Conservation (phyloP, 306 rosid genomes). For the Vachellia pachyceras region DNA sequence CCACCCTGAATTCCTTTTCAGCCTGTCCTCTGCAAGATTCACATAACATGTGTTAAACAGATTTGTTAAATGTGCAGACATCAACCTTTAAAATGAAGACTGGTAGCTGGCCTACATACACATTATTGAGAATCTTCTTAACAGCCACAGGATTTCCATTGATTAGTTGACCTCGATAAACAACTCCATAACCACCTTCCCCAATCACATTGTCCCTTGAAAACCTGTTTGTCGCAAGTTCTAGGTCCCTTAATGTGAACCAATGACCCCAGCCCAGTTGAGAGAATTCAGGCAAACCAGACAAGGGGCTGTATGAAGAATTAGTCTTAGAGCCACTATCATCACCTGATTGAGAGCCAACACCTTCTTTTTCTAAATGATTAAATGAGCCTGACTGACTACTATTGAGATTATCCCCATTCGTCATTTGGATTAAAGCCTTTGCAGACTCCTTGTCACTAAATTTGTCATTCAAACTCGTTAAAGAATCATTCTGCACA, state of each 20-base stretch:
- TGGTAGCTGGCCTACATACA: no score
- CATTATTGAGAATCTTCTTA: slow-evolving; percentile 87
- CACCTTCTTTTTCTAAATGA: slow-evolving; percentile 61
- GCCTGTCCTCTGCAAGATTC: slow-evolving; percentile 83
- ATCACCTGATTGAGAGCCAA: slow-evolving; percentile 73
- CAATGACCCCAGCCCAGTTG: slow-evolving; percentile 99
- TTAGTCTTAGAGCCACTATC: slow-evolving; percentile 53
- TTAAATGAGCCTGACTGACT: slow-evolving; percentile 78
- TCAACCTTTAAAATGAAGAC: slow-evolving; percentile 18
- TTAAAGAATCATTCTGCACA: slow-evolving; percentile 46
- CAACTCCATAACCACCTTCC: slow-evolving; percentile 97
- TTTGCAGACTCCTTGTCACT: slow-evolving; percentile 72
- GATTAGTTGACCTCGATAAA: slow-evolving; percentile 73
- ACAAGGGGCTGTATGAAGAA: slow-evolving; percentile 61
- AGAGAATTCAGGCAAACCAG: slow-evolving; percentile 89
- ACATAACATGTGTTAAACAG: slow-evolving; percentile 31
- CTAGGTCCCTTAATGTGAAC: slow-evolving; percentile 93
- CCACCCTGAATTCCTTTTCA: slow-evolving; percentile 93
- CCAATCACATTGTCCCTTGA: slow-evolving; percentile 84
- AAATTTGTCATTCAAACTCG: slow-evolving; percentile 62
- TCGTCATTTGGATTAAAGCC: slow-evolving; percentile 60
- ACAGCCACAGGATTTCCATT: slow-evolving; percentile 91
- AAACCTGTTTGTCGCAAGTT: slow-evolving; percentile 84
- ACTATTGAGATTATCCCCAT: slow-evolving; percentile 65
- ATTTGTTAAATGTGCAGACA: slow-evolving; percentile 25